Evolutionary conservation across 1,284 basidiomycete species (phyloP), one percentile per base, ranked within the genome.

Genomic region (Exobasidium rhododendri): DNA sequence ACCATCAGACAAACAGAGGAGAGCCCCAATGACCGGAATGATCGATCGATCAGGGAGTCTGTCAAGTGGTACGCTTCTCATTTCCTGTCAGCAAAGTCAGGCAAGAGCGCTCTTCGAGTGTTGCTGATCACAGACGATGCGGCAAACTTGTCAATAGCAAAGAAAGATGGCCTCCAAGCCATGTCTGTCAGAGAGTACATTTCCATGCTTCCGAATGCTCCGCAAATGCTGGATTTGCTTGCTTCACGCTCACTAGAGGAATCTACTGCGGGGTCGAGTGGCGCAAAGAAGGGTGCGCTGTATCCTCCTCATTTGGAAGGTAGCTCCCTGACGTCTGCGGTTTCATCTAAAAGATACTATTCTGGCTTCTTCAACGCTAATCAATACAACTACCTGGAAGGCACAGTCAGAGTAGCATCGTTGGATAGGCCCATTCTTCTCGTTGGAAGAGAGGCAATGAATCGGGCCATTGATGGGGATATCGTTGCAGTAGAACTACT

Each of bases 311-410:
- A 98, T 79, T 83, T 97, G 10, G 84, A 92, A 0, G 83, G 85
- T 30, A 84, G 88, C 0, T 86, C 86, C 0, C 81, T 97, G 20
- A 81, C 87, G 29, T 91, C 92, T 5, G 94, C 92, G 1, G 84
- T 97, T 58, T 94, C 92, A 79, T 86, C 86, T 7, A 91, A 91
- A 0, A 83, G 89, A 55, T 85, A 94, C 10, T 85, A 92, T 71
- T 90, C 94, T 81, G 96, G 96, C 0, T 88, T 93, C 78, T 99
- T 97, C 83, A 94, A 91, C 75, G 91, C 94, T 3, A 97, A 91
- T 73, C 87, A 89, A 64, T 98, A 92, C 83, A 98, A 98, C 80
- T 98, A 94, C 75, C 84, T 97, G 46, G 63, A 92, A 87, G 94
- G 92, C 1, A 90, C 85, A 50, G 93, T 97, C 17, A 84, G 86